A percentile compares a stretch with the other conserved stretches of the same genome.
Conservation (phyloP, 306 rosid genomes). For the Vicia sativa region DNA sequence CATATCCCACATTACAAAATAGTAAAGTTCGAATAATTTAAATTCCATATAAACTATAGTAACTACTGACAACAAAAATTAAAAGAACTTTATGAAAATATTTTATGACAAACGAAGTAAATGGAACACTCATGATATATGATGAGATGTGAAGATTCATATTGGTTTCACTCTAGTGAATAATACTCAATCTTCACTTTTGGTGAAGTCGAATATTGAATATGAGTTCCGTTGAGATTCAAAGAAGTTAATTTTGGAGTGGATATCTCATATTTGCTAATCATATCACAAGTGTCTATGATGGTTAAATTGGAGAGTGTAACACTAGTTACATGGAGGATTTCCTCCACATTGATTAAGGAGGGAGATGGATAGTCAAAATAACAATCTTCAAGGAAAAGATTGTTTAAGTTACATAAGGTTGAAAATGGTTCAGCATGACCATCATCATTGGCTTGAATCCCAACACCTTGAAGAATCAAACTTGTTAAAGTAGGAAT, state of each 20-base stretch:
- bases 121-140: not conserved
- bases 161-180: too few species aligned
- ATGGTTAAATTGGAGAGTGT: slow-evolving; percentile 9
- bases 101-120: not conserved
- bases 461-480: not conserved
- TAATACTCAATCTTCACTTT: not conserved
- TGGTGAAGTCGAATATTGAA: not conserved
- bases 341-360: not conserved
- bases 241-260: slow-evolving; percentile 22
- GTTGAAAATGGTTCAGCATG: slow-evolving; percentile 16
- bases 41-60: too few species aligned
- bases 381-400: not conserved
- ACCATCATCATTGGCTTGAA: not conserved
- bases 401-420: not conserved
- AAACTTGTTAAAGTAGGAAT: slow-evolving; percentile 7
- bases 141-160: not conserved
- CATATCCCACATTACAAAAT: too few species aligned
- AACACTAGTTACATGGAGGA: slow-evolving; percentile 3
- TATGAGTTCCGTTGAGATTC: not conserved
- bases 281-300: not conserved
- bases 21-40: too few species aligned
- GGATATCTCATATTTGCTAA: not conserved
- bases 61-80: too few species aligned
- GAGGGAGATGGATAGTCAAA: not conserved
- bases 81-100: too few species aligned